Base-by-base conservation (phyloP, 2,329 filamentous ascomycete species). In the Sclerotinia nivalis region DNA sequence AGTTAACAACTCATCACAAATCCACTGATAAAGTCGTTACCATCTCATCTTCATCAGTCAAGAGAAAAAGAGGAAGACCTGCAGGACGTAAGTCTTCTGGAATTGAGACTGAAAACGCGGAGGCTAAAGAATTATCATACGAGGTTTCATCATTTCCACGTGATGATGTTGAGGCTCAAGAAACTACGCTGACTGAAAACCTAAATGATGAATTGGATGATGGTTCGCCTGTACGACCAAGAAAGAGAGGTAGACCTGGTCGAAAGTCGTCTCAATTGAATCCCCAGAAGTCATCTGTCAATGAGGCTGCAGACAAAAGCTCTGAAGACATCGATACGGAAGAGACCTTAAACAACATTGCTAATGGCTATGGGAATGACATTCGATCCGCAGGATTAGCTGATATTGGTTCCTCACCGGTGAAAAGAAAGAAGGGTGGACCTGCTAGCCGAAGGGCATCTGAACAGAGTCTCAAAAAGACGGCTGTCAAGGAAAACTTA, bases 1-100 rank as follows among this genome's bases (percentile, higher is more conserved):
- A 65, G n/a, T n/a, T 18, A 52, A 65, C 61, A 37, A 15, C 34
- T 13, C 28, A 37, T 65, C n/a, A 52, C 8, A 43, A 28, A 40
- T 52, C 47, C 10, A 28, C 31, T 22, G 49, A 18, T 7, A 15
- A 28, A 15, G 2, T 37, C 25, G n/a, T 22, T 34, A n/a, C 47
- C 5, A 43, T 40, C 61, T 25, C 61, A 40, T 52, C 47, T 25
- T 34, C 64, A 25, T 45, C 25, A 18, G 64, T 7, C 34, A 58
- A 66, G 28, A 58, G 40, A 18, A 66, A 58, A 50, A 66, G 50
- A 20, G 64, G 50, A 58, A 66, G 64, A 34, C 37, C 50, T 31
- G 12, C 40, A 40, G 31, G 45, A 34, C 34, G 25, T 3, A 66
- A 66, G 45, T 43, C 52, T 56, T 66, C 64, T 31, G 25, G 25